Evolutionary conservation across 768 basidiomycete genomes (phyloP).

Genomic region (Xerocomus potaroensis): DNA sequence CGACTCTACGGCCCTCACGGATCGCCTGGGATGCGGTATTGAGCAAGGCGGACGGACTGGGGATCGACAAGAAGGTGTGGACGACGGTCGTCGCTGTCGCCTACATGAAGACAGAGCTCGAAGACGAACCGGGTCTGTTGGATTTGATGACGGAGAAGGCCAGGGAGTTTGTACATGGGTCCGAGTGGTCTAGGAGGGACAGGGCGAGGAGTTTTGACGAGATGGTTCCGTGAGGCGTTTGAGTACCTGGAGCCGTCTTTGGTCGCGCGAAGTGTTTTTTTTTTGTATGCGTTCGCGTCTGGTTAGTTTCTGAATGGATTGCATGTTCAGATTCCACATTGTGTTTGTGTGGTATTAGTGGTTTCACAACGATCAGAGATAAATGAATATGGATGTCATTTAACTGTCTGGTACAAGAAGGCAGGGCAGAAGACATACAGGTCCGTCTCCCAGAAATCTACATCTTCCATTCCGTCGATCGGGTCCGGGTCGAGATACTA

Average conservation of each 20-base stretch:
- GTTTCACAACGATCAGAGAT: too few relatives aligned
- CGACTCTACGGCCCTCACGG: constrained; percentile 24
- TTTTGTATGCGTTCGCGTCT: too few relatives aligned
- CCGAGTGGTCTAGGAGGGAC: neutral
- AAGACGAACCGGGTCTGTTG: constrained; percentile 36
- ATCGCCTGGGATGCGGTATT: constrained; percentile 37
- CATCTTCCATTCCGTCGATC: too few relatives aligned
- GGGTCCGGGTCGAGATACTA: too few relatives aligned
- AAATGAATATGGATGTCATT: too few relatives aligned
- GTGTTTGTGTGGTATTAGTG: too few relatives aligned
- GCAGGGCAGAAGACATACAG: too few relatives aligned
- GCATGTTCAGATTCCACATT: too few relatives aligned
- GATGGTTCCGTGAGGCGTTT: constrained; percentile 16
- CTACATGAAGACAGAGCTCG: constrained; percentile 39
- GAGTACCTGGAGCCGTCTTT: constrained; percentile 5
- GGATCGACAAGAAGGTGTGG: constrained; percentile 41
- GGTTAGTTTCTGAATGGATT: too few relatives aligned
- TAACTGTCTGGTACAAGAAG: too few relatives aligned
- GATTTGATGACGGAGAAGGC: constrained; percentile 41
- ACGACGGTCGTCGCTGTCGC: constrained; percentile 47
- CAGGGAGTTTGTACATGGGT: constrained; percentile 33
- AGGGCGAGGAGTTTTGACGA: constrained; percentile 11
- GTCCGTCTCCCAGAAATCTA: too few relatives aligned
- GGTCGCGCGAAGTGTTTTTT: too few relatives aligned
- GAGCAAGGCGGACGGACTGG: constrained; percentile 27